Percentiles rank a stretch among this genome's conserved stretches.
Evolutionary conservation across 176 grass and related monocot genomes (phyloP).

Genomic region (Lolium rigidum): DNA sequence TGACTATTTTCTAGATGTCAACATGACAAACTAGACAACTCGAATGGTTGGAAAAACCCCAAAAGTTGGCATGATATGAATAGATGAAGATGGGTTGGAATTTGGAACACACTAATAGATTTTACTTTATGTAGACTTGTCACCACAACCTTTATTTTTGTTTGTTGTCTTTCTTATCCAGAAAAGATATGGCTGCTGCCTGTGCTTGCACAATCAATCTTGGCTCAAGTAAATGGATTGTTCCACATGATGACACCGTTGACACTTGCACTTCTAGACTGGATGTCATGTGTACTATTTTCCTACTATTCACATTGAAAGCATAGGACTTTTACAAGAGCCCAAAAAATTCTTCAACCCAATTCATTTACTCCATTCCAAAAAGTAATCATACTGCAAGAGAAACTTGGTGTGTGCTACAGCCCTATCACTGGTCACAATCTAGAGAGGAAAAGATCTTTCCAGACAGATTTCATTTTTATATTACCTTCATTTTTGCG

Average conservation of each 20-base stretch:
- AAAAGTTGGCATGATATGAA: conserved; percentile 23
- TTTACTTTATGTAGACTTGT: conserved; percentile 38
- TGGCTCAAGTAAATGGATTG: conserved; percentile 37
- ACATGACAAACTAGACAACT: conserved; percentile 30
- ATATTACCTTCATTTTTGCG: background rate
- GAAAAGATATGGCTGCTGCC: conserved; percentile 34
- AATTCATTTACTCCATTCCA: background rate
- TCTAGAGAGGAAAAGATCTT: background rate
- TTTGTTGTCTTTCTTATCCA: conserved; percentile 39
- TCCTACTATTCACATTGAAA: conserved; percentile 50
- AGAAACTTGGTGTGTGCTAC: background rate
- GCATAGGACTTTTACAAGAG: background rate
- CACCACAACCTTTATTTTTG: conserved; percentile 22
- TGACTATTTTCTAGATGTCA: conserved; percentile 2
- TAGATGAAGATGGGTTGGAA: conserved; percentile 35
- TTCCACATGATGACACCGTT: conserved; percentile 27
- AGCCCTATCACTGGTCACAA: background rate
- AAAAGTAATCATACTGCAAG: background rate
- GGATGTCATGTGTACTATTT: conserved; percentile 12
- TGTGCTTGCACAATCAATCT: conserved; percentile 37
- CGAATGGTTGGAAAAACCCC: background rate
- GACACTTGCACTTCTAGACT: conserved; percentile 43
- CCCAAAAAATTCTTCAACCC: conserved; percentile 13
- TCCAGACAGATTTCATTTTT: background rate
- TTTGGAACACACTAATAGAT: conserved; percentile 32